phyloP scores from a whole-genome alignment of 768 basidiomycete species.

The Gautieria morchelliformis region DNA sequence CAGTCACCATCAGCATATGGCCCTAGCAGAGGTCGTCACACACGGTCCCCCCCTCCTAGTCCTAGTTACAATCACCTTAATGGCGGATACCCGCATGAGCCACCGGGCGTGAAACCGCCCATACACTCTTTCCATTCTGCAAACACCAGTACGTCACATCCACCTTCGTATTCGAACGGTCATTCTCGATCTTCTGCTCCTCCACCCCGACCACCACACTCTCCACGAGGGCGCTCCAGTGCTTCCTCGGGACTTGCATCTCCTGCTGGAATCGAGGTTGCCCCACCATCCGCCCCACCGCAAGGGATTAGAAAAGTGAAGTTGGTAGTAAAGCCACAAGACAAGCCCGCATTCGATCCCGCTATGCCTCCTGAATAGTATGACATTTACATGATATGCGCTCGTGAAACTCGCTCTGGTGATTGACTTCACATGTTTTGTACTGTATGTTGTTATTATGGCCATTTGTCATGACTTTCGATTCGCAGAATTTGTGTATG shows the following conservation, averaged over 20 bases:
- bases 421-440: conserved; percentile 3
- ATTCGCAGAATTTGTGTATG: not conserved
- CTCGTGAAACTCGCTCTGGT: conserved; percentile 1
- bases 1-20: not conserved
- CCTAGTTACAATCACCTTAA: not conserved
- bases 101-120: not conserved
- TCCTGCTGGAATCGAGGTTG: not conserved
- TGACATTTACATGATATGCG: not conserved
- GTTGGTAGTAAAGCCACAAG: conserved; percentile 4
- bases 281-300: not conserved
- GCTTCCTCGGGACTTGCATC: not conserved
- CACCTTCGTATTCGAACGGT: not conserved
- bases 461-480: not conserved
- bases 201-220: not conserved
- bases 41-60: not conserved
- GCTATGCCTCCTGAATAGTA: conserved; percentile 1
- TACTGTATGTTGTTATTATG: conserved; percentile 4
- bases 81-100: not conserved
- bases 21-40: not conserved
- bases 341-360: not conserved
- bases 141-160: not conserved
- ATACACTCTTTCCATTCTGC: not conserved
- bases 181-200: conserved; percentile 1
- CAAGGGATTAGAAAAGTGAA: conserved; percentile 6
- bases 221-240: not conserved